These are phyloP conservation scores for Nothomitra cinnamomea DNA, from an alignment of 2,329 filamentous ascomycete species.

Conservation along the genomic window DNA sequence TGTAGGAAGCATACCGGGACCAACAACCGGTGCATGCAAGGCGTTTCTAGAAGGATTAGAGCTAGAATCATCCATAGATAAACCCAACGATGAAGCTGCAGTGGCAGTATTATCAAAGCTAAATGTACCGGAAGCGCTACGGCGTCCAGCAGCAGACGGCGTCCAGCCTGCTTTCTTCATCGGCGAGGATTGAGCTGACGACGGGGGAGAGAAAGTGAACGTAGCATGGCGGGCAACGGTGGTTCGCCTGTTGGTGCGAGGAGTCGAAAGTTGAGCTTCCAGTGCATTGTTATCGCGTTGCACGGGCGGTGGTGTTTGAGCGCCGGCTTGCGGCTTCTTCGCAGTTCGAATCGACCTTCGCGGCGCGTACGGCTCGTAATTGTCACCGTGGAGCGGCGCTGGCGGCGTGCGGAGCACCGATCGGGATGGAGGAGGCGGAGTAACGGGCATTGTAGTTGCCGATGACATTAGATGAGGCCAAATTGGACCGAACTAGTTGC, in stretches of 20 bases:
- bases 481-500: background rate
- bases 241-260: slow-evolving; percentile 10
- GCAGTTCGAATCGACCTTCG: slow-evolving; percentile 52
- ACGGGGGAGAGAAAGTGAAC: slow-evolving; percentile 28
- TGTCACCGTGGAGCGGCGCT: slow-evolving; percentile 53
- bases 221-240: slow-evolving; percentile 28
- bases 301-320: slow-evolving; percentile 21
- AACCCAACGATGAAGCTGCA: slow-evolving; percentile 25
- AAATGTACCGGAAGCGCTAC: slow-evolving; percentile 26
- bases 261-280: background rate
- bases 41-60: slow-evolving; percentile 9
- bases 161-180: background rate
- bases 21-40: slow-evolving; percentile 10
- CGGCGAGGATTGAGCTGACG: slow-evolving; percentile 20
- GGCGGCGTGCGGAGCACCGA: slow-evolving; percentile 45
- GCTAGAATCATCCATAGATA: slow-evolving; percentile 8
- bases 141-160: background rate
- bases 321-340: slow-evolving; percentile 28
- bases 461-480: background rate
- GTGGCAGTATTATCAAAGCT: slow-evolving; percentile 27
- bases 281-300: background rate
- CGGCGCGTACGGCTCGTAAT: slow-evolving; percentile 56
- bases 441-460: slow-evolving; percentile 9
- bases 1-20: slow-evolving; percentile 49
- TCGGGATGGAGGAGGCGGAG: slow-evolving; percentile 44